Evolutionary conservation across 1,284 basidiomycete genomes (phyloP).

Genomic region (Pholiota adiposa): DNA sequence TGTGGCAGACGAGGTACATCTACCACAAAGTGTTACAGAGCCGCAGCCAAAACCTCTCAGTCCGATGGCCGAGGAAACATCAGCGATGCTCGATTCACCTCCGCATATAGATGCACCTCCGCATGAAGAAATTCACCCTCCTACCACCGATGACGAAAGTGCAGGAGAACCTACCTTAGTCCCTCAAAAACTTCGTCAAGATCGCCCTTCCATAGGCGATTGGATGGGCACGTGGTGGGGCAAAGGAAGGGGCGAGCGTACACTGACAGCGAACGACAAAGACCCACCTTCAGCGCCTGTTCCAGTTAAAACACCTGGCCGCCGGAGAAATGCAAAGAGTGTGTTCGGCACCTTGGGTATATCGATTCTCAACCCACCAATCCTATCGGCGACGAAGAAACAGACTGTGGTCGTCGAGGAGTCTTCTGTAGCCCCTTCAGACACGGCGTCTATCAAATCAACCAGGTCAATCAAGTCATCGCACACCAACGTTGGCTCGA

Average conservation of each 20-base stretch:
- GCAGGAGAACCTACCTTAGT: conserved; percentile 24
- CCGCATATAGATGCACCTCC: conserved; percentile 16
- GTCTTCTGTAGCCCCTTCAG: conserved; percentile 23
- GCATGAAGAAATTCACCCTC: conserved; percentile 10
- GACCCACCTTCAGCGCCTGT: conserved; percentile 17
- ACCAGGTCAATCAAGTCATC: conserved; percentile 28
- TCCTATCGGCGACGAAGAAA: conserved; percentile 25
- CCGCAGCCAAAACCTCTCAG: conserved; percentile 30
- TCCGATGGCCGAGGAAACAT: conserved; percentile 37
- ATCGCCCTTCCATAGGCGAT: conserved; percentile 51
- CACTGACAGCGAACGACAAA: conserved; percentile 26
- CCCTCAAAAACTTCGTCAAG: conserved; percentile 32
- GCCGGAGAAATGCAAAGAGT: conserved; percentile 56
- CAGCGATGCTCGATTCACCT: conserved; percentile 19
- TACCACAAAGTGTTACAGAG: conserved; percentile 42
- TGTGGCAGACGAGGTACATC: conserved; percentile 60
- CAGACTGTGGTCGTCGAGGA: conserved; percentile 19
- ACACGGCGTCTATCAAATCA: conserved; percentile 34
- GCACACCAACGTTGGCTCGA: conserved; percentile 24
- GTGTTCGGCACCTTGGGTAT: conserved; percentile 75
- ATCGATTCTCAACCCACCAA: conserved; percentile 61
- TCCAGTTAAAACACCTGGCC: conserved; percentile 28
- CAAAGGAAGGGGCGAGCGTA: conserved; percentile 36
- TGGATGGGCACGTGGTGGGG: conserved; percentile 76
- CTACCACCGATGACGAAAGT: conserved; percentile 15